phyloP scores from a whole-genome alignment of 1,284 basidiomycete genomes.

The Lentinula novae-zelandiae region DNA sequence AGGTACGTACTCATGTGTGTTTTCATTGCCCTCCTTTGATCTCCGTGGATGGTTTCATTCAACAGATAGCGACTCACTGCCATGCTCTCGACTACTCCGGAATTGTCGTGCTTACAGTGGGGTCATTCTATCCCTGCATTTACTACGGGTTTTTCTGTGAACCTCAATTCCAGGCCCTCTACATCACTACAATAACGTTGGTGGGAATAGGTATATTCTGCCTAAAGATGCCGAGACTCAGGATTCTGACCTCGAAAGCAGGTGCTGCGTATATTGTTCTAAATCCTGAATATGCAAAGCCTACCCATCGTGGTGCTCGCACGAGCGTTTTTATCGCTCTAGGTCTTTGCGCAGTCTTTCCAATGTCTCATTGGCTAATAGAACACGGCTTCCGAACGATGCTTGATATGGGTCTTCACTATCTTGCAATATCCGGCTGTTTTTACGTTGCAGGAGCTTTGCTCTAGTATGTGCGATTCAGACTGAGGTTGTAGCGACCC shows the following conservation, averaged over 20 bases:
- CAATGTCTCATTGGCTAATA: slow-evolving; percentile 63
- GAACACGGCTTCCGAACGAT: slow-evolving; percentile 56
- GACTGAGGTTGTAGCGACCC: slow-evolving; percentile 13
- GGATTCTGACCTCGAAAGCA: slow-evolving; percentile 25
- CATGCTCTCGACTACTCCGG: slow-evolving; percentile 73
- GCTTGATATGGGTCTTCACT: slow-evolving; percentile 64
- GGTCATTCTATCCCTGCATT: slow-evolving; percentile 77
- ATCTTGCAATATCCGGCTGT: slow-evolving; percentile 64
- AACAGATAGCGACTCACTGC: slow-evolving; percentile 46
- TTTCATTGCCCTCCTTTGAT: slow-evolving; percentile 16
- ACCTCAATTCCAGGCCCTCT: slow-evolving; percentile 44
- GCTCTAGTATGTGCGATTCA: slow-evolving; percentile 65
- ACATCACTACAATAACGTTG: slow-evolving; percentile 50
- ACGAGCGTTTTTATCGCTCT: slow-evolving; percentile 80
- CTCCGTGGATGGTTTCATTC: slow-evolving; percentile 15
- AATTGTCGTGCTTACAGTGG: slow-evolving; percentile 68
- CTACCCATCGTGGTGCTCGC: slow-evolving; percentile 73
- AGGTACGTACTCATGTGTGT: slow-evolving; percentile 32
- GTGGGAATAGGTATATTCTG: slow-evolving; percentile 52
- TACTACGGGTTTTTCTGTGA: slow-evolving; percentile 75
- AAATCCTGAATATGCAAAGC: slow-evolving; percentile 74
- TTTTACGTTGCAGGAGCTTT: slow-evolving; percentile 77
- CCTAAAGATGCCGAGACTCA: slow-evolving; percentile 15
- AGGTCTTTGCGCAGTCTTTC: slow-evolving; percentile 72
- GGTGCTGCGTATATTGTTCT: slow-evolving; percentile 77